phyloP scores from a whole-genome alignment of 805 yeast species.

The Zygotorulaspora sp. region DNA sequence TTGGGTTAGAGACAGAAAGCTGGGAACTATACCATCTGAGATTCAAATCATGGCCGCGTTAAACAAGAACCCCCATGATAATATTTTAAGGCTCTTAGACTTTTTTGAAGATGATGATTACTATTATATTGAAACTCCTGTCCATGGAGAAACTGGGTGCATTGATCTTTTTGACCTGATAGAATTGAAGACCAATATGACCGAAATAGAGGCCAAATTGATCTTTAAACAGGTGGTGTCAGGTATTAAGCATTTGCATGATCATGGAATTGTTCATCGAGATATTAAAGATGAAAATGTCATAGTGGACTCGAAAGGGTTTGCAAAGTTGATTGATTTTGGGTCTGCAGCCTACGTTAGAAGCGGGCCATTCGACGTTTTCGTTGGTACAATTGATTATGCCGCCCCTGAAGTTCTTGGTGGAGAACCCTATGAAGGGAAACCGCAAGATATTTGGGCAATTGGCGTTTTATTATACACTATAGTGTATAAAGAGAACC shows the following conservation, averaged over 20 bases:
- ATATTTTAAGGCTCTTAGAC: constrained; percentile 78
- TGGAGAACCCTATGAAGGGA: constrained; percentile 87
- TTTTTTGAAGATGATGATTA: constrained; percentile 88
- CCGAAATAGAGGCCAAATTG: constrained; percentile 69
- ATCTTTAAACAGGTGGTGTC: constrained; percentile 76
- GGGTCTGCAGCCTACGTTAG: constrained; percentile 90
- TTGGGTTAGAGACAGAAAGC: constrained; percentile 87
- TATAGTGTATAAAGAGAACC: constrained; percentile 87
- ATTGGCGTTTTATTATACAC: constrained; percentile 88
- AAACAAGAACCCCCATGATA: constrained; percentile 75
- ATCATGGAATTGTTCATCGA: constrained; percentile 83
- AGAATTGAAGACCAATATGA: constrained; percentile 77
- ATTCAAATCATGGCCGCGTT: constrained; percentile 88
- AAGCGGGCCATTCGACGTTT: constrained; percentile 94
- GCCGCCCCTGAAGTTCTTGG: constrained; percentile 95
- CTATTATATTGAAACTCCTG: constrained; percentile 87
- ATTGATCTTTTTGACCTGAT: constrained; percentile 90
- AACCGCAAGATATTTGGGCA: constrained; percentile 97
- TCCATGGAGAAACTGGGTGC: constrained; percentile 85
- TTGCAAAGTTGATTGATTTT: constrained; percentile 83
- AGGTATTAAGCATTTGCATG: constrained; percentile 77
- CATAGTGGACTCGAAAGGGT: constrained; percentile 76
- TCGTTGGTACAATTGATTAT: constrained; percentile 95
- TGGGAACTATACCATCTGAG: constrained; percentile 96
- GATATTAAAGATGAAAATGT: constrained; percentile 95